These are phyloP conservation scores for Termitomyces sp. DNA, from an alignment of 768 basidiomycete species.

Conservation along the genomic window DNA sequence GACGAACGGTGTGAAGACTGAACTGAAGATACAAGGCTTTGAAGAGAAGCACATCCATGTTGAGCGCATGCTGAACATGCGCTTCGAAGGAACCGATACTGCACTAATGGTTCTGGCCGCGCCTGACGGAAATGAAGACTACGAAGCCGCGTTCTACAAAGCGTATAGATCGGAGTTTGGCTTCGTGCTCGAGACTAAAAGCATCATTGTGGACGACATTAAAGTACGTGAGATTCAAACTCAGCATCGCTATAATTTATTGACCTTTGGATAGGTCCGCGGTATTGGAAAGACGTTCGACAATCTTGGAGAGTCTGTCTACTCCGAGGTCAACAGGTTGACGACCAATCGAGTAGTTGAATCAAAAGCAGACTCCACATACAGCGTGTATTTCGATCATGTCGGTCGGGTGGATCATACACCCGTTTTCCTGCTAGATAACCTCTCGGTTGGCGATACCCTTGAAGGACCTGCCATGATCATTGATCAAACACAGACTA, in stretches of 20 bases:
- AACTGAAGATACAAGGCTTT: constrained; percentile 81
- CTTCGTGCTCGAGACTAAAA: constrained; percentile 82
- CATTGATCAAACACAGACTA: constrained; percentile 93
- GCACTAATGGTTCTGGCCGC: constrained; percentile 80
- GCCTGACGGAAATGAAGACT: constrained; percentile 62
- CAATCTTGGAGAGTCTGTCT: constrained; percentile 72
- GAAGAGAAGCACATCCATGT: constrained; percentile 61
- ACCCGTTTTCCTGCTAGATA: constrained; percentile 72
- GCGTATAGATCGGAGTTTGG: constrained; percentile 88
- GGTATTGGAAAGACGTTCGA: constrained; percentile 91
- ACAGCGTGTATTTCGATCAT: constrained; percentile 80
- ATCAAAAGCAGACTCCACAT: constrained; percentile 42
- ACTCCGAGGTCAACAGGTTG: constrained; percentile 62
- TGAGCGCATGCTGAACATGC: constrained; percentile 88
- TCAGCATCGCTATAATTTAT: neutral
- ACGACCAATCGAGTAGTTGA: constrained; percentile 33
- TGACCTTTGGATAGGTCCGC: constrained; percentile 49
- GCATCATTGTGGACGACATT: constrained; percentile 86
- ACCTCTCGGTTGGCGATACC: constrained; percentile 62
- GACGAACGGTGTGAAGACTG: constrained; percentile 52
- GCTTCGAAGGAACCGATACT: constrained; percentile 92
- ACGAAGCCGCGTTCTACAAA: constrained; percentile 72
- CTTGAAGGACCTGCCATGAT: constrained; percentile 89
- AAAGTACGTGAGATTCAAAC: constrained; percentile 45
- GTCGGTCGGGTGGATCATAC: constrained; percentile 72